Base-by-base conservation (phyloP, 2,329 filamentous ascomycete genomes). In the Trichoderma simmonsii region DNA sequence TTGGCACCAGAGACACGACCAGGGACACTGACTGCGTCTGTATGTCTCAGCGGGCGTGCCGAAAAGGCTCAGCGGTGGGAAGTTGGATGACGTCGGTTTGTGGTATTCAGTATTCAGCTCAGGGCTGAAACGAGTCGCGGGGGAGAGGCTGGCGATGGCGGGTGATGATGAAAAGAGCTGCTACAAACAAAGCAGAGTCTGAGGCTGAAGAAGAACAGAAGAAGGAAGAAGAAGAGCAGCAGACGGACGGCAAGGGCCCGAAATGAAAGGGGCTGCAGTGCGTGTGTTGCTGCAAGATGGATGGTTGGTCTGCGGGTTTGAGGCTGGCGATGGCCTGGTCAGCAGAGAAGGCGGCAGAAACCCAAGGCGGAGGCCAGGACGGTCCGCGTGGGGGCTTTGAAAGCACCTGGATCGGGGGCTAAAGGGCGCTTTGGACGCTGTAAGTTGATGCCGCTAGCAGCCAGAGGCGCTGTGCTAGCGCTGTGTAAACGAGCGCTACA, bases 271-370 rank as follows among this genome's bases (percentile, higher is more conserved):
- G 66, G 69, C 69, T 71, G 69, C 69, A 65, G 43, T 67, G 64
- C 54, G 66, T 54, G 71, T 56, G 32, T 60, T 32, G 66, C 34
- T 51, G 36, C 64, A n/a, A 26, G 26, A 48, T 65, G 34, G 34
- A 36, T 36, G 34, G 51, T 48, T 57, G 59, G 43, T 28, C 57
- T 69, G 39, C 28, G 56, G 28, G 59, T 68, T 68, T 72, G 71
- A 66, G 48, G 69, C 36, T 66, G 69, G 61, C 54, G 61, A 63
- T 71, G 69, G 61, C 32, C 28, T 62, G 70, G 70, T 69, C 70
- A 72, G 63, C 64, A 65, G 67, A 56, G 71, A 60, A 71, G 71
- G 39, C 70, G 63, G 56, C 70, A 56, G 70, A 51, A 71, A 51
- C 62, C 66, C 54, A 57, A 64, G 57, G 71, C 71, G 66, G 60